Evolutionary conservation across 1,284 basidiomycete species (phyloP).

Genomic region (Coriolopsis trogii): DNA sequence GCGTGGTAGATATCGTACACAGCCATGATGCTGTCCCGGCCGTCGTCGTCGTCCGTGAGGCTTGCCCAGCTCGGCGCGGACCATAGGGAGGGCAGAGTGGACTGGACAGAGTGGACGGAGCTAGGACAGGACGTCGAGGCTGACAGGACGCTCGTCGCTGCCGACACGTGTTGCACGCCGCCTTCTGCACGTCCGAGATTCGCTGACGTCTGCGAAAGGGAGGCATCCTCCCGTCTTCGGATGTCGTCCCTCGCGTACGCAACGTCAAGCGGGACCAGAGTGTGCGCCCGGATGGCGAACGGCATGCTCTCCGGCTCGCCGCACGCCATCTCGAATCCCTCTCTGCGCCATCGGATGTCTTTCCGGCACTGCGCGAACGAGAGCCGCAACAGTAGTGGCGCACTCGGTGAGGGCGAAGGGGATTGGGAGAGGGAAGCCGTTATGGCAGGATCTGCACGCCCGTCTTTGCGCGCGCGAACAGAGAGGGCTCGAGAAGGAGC

Average conservation of each 20-base stretch:
- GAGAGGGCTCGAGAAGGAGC: too few relatives aligned
- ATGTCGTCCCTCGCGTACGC: constrained; percentile 26
- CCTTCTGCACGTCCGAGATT: neutral
- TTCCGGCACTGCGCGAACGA: constrained; percentile 17
- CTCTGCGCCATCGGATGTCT: constrained; percentile 25
- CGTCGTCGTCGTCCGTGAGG: neutral
- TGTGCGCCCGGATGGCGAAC: constrained; percentile 14
- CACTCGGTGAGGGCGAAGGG: neutral
- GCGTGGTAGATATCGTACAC: constrained; percentile 3
- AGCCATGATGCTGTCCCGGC: constrained; percentile 4
- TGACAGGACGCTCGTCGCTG: neutral
- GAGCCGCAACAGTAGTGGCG: constrained; percentile 14
- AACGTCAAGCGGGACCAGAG: constrained; percentile 22
- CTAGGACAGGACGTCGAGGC: neutral
- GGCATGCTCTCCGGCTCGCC: constrained; percentile 9
- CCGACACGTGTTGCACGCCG: too few relatives aligned
- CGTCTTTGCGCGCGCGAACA: too few relatives aligned
- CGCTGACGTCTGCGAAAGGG: constrained; percentile 4
- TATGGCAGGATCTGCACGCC: too few relatives aligned
- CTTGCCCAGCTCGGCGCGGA: constrained; percentile 1
- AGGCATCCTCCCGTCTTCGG: constrained; percentile 18
- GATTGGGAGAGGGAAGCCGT: neutral
- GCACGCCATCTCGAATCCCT: constrained; percentile 25
- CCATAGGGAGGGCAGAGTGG: constrained; percentile 5
- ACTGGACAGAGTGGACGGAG: neutral